Evolutionary conservation across 345 rosid species (phyloP), one percentile per base, ranked within the genome.

Genomic region (Noccaea caerulescens): DNA sequence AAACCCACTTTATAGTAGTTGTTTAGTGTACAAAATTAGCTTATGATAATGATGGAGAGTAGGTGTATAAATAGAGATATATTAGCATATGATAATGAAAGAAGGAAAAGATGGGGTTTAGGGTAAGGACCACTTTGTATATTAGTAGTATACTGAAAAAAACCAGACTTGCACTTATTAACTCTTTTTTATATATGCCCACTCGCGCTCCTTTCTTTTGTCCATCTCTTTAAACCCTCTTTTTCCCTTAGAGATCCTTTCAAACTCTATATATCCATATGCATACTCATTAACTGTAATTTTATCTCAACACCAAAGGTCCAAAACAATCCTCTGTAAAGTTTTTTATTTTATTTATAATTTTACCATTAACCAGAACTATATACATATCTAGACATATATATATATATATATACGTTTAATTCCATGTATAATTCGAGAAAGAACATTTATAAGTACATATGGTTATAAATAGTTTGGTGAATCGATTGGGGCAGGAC

Each of bases 121-220:
- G 78, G 63, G 49, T 74, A 59, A 74, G 78, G 78, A 74, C 78
- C 78, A 74, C 78, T 64, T 27, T 56, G 59, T 58, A 46, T 27
- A 39, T 49, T 65, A 27, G 30, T 27, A 27, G 52, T 72, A 73
- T 65, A 57, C 58, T 51, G 58, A 64, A 50, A 39, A 39, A 67
- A 55, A 33, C 20, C 66, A 56, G 58, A 73, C 43, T 46, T 67
- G 53, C 72, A 66, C 41, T 58, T 66, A 58, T 58, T 42, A 63
- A 23, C 39, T 23, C 30, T 54, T 57, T 52, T 57, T 66, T 58
- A 50, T 45, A 50, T 45, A 66, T 67, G 68, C 68, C 78, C 68
- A 74, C 73, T 74, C 61, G 55, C 53, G 16, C 65, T 66, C 10
- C 32, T 33, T 64, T 73, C 47, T 59, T 50, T 66, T 66, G 55